Percentiles rank a stretch among this genome's conserved stretches.
These are phyloP conservation scores for Sporothrix euskadiensis DNA, from an alignment of 2,329 filamentous ascomycete genomes.

Conservation along the genomic window DNA sequence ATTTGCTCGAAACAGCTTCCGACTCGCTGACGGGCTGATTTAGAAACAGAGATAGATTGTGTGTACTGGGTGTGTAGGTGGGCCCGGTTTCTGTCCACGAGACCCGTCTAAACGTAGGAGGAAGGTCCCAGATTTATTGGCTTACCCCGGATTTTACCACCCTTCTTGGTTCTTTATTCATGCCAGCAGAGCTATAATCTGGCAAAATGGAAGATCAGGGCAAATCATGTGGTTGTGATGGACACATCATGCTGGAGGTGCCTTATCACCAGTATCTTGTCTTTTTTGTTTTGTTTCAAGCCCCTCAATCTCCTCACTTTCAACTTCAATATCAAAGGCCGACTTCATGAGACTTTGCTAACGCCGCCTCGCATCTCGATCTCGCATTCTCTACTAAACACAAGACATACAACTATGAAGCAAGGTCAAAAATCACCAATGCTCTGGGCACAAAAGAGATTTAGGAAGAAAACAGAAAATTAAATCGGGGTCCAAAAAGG, in stretches of 20 bases:
- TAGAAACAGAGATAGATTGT: neutral
- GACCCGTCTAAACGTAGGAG: neutral
- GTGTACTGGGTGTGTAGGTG: neutral
- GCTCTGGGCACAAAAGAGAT: no score
- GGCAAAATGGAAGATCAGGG: neutral
- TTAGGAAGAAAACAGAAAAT: neutral
- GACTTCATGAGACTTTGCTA: neutral
- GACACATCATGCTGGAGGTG: no score
- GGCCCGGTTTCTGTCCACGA: neutral
- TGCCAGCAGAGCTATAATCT: neutral
- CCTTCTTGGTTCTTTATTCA: neutral
- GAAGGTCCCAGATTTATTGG: neutral
- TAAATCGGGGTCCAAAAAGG: neutral
- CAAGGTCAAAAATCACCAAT: neutral
- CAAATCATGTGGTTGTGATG: no score
- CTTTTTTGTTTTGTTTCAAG: neutral
- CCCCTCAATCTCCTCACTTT: neutral
- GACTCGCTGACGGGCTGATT: neutral
- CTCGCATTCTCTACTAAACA: neutral
- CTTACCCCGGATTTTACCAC: slow-evolving; percentile 18
- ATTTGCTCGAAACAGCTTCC: neutral
- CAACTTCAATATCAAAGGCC: neutral
- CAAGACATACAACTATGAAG: neutral
- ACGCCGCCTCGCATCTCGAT: neutral
- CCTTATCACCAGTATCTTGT: neutral